These are phyloP conservation scores for Boletus reticuloceps DNA, from an alignment of 768 basidiomycete genomes.

Conservation along the genomic window DNA sequence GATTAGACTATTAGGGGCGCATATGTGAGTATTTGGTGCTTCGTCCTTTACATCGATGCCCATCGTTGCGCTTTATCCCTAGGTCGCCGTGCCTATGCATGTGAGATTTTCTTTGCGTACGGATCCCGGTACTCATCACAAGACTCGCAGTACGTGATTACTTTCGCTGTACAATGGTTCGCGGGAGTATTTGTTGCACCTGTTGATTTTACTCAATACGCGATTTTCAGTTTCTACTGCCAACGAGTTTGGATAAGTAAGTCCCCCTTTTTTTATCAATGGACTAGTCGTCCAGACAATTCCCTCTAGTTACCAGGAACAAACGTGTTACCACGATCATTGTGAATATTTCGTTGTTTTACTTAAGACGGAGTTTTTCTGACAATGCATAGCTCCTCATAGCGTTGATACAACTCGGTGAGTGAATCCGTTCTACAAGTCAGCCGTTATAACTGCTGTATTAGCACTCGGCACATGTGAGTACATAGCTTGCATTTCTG, in stretches of 20 bases:
- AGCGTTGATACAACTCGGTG: conserved; percentile 2
- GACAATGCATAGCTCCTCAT: neutral
- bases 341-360: neutral
- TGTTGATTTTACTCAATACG: neutral
- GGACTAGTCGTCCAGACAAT: neutral
- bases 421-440: neutral
- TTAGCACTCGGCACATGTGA: conserved; percentile 8
- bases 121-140: neutral
- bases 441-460: neutral
- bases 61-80: neutral
- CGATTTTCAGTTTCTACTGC: conserved; percentile 11
- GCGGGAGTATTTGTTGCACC: neutral
- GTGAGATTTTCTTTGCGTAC: neutral
- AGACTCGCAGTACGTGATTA: conserved; percentile 2
- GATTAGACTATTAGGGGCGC: conserved; percentile 1
- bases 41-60: neutral
- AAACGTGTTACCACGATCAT: neutral
- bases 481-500: neutral
- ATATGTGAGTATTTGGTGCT: neutral
- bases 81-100: conserved; percentile 5
- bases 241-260: conserved; percentile 20
- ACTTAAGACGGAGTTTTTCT: neutral
- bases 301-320: neutral
- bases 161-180: conserved; percentile 12
- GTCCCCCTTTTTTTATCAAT: neutral